A percentile compares a stretch with the other conserved stretches of the same genome.
phyloP scores from a whole-genome alignment of 768 basidiomycete species.

The Panaeolus papilionaceus region DNA sequence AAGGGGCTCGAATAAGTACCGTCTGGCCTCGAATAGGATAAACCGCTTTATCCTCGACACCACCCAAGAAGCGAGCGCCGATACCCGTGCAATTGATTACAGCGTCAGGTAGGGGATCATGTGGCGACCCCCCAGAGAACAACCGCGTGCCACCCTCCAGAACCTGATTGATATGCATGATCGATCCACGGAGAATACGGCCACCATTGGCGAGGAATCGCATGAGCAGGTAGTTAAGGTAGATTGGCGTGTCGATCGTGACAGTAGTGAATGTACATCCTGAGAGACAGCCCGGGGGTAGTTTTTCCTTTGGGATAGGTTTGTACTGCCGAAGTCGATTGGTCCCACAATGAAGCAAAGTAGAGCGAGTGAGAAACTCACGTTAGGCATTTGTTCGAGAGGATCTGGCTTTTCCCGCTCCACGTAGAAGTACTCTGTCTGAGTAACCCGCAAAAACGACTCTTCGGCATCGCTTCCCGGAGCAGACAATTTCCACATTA shows the following conservation, averaged over 20 bases:
- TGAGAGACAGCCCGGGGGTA: slow-evolving; percentile 40
- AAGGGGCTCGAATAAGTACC: slow-evolving; percentile 74
- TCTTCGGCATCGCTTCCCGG: slow-evolving; percentile 60
- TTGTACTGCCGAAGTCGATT: slow-evolving; percentile 39
- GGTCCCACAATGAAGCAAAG: not conserved
- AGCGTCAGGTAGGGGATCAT: slow-evolving; percentile 50
- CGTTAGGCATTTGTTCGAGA: slow-evolving; percentile 61
- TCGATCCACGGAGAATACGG: slow-evolving; percentile 55
- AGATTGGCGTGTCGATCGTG: slow-evolving; percentile 72
- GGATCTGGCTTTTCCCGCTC: slow-evolving; percentile 46
- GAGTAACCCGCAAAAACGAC: slow-evolving; percentile 67
- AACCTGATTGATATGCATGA: slow-evolving; percentile 76
- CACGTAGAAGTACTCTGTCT: slow-evolving; percentile 64
- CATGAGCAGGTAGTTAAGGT: slow-evolving; percentile 72
- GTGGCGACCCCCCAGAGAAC: slow-evolving; percentile 33
- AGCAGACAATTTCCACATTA: slow-evolving; percentile 75
- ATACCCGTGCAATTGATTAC: slow-evolving; percentile 77
- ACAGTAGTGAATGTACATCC: slow-evolving; percentile 72
- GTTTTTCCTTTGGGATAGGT: slow-evolving; percentile 37
- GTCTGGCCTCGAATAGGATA: slow-evolving; percentile 88
- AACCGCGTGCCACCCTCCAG: slow-evolving; percentile 62
- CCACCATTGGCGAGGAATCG: slow-evolving; percentile 75
- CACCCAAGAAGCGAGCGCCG: slow-evolving; percentile 76
- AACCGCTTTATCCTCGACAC: slow-evolving; percentile 78
- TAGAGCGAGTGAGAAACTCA: slow-evolving; percentile 32